Evolutionary conservation across 73 alveolate species (phyloP).

Genomic region (Effrenium voratum): DNA sequence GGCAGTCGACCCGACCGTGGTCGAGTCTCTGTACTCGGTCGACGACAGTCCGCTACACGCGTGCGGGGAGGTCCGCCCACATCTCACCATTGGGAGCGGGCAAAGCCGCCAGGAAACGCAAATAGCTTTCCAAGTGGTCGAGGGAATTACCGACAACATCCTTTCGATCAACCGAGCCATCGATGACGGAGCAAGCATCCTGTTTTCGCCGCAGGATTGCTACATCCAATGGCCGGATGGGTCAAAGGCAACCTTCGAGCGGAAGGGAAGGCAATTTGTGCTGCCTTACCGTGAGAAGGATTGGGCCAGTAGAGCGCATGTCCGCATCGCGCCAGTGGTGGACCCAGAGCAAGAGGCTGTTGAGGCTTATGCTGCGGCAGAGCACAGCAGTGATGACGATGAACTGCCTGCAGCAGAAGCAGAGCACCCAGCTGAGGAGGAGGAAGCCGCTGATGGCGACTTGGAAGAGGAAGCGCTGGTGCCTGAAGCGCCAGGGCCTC

Average conservation of each 20-base stretch:
- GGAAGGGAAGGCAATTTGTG: neutral
- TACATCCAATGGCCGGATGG: conserved; percentile 3
- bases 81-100: neutral
- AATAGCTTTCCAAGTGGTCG: conserved; percentile 7
- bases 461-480: neutral
- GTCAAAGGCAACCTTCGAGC: neutral
- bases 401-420: neutral
- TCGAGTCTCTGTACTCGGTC: neutral
- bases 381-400: too few species aligned
- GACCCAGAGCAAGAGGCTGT: neutral
- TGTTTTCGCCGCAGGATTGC: neutral
- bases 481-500: neutral
- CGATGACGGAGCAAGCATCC: neutral
- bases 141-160: neutral
- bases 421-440: neutral
- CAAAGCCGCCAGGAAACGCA: neutral
- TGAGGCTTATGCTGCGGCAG: neutral
- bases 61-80: neutral
- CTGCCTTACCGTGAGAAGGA: neutral
- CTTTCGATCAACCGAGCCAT: neutral
- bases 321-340: neutral
- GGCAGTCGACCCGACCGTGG: neutral
- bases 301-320: neutral
- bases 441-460: neutral
- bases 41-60: neutral